Base-by-base conservation (phyloP, 257 asterid genomes). In the Ajuga chamaepitys region DNA sequence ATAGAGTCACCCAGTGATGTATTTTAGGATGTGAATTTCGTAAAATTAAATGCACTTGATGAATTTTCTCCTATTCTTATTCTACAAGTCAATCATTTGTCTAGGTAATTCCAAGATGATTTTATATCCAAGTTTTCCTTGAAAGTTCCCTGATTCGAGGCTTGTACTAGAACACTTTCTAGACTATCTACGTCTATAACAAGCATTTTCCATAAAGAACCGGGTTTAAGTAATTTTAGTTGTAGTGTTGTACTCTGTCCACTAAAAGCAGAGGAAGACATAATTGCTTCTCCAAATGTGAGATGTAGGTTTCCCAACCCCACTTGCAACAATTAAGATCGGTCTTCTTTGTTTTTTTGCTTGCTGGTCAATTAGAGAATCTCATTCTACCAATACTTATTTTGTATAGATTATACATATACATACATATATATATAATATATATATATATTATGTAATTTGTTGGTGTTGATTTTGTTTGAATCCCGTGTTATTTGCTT, bases 401-500 rank as follows among this genome's bases (percentile, higher is more conserved):
- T 57, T 28, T 50, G 18, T 20, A 28, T 30, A 41, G 21, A 30
- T 30, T 5, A 30, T 1, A 30, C 7, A 30, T 30, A 4, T 30
- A 4, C 7, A 8, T 30, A 8, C 7, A 8, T 30, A 8, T 30
- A 8, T 4, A 2, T 28, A 28, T 2, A 8, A 1, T 4, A 30
- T 30, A 8, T 8, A 30, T n/a, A n/a, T n/a, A n/a, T n/a, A n/a
- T n/a, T n/a, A 34, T n/a, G 7, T 21, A 55, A 58, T 18, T 55
- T 25, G 20, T 46, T 8, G 28, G 52, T 41, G 20, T 64, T 38
- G 20, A 42, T 37, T 24, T 34, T 40, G 30, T 68, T 66, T 70
- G 72, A 58, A 61, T 71, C 52, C 58, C 44, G 4, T 53, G 37
- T 66, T 60, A 53, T 60, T 53, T 75, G 68, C 56, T 86, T 77